These are phyloP conservation scores for Daldinia sp. DNA, from an alignment of 2,329 filamentous ascomycete genomes.

Conservation along the genomic window DNA sequence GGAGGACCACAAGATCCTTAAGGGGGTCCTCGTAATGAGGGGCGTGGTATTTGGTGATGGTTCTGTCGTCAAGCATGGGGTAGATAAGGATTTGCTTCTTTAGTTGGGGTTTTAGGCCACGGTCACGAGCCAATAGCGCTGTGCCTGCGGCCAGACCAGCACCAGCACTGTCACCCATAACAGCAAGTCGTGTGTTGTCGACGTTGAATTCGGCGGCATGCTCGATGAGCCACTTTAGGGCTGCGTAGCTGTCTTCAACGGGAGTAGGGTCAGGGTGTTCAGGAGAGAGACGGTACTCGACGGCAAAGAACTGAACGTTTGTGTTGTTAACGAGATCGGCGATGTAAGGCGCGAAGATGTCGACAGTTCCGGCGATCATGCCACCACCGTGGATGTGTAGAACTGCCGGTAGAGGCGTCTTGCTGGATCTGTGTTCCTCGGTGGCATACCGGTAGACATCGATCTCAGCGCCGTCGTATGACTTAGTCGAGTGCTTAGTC, in stretches of 20 bases:
- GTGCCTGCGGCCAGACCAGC: slow-evolving; percentile 61
- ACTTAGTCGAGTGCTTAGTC: slow-evolving; percentile 22
- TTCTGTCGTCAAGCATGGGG: slow-evolving; percentile 48
- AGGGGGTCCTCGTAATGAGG: slow-evolving; percentile 14
- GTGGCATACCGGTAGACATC: slow-evolving; percentile 34
- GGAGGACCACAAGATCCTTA: slow-evolving; percentile 19
- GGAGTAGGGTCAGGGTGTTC: slow-evolving; percentile 50
- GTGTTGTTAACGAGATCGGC: slow-evolving; percentile 41
- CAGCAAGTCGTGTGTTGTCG: slow-evolving; percentile 55
- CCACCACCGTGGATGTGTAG: slow-evolving; percentile 54
- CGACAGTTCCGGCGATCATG: slow-evolving; percentile 46
- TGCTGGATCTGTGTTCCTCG: slow-evolving; percentile 21
- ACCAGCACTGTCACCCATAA: slow-evolving; percentile 63
- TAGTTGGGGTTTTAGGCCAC: slow-evolving; percentile 40
- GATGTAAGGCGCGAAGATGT: slow-evolving; percentile 40
- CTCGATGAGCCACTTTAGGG: slow-evolving; percentile 40
- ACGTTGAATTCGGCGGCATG: slow-evolving; percentile 48
- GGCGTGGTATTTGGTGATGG: neutral
- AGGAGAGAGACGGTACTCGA: slow-evolving; percentile 55
- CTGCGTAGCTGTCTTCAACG: slow-evolving; percentile 50
- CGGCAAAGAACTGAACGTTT: slow-evolving; percentile 48
- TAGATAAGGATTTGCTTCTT: slow-evolving; percentile 47
- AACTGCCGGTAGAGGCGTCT: slow-evolving; percentile 41
- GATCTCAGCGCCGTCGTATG: slow-evolving; percentile 33
- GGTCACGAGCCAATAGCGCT: slow-evolving; percentile 53